These are phyloP conservation scores for Penstemon eatonii DNA, from an alignment of 257 asterid species.

Conservation along the genomic window DNA sequence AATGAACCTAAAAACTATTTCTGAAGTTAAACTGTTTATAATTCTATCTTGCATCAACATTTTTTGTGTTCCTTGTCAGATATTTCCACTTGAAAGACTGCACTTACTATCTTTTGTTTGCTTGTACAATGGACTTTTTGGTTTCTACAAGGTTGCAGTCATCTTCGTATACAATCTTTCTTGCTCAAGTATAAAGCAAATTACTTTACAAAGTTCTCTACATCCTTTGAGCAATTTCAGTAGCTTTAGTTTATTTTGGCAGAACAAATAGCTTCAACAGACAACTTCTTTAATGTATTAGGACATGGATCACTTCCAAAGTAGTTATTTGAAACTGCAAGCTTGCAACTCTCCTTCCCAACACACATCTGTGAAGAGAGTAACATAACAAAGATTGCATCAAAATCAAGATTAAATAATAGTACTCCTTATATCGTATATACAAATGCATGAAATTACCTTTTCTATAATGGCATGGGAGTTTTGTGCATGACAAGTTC, in stretches of 20 bases:
- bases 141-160: no score
- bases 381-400: neutral
- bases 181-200: neutral
- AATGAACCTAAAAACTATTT: no score
- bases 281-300: conserved; percentile 47
- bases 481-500: conserved; percentile 49
- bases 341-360: conserved; percentile 53
- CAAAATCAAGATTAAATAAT: neutral
- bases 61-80: no score
- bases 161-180: neutral
- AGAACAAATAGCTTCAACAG: conserved; percentile 55
- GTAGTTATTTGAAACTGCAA: conserved; percentile 41
- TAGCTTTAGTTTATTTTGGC: neutral
- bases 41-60: no score
- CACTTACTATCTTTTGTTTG: no score
- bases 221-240: neutral
- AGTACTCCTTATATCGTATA: no score
- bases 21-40: no score
- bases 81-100: no score
- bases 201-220: neutral
- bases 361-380: conserved; percentile 41
- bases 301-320: conserved; percentile 68
- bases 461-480: conserved; percentile 45
- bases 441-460: conserved; percentile 23
- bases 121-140: no score